Evolutionary conservation across 2,329 filamentous ascomycete genomes (phyloP), one percentile per base, ranked within the genome.

Genomic region (Myriosclerotinia duriaeana): DNA sequence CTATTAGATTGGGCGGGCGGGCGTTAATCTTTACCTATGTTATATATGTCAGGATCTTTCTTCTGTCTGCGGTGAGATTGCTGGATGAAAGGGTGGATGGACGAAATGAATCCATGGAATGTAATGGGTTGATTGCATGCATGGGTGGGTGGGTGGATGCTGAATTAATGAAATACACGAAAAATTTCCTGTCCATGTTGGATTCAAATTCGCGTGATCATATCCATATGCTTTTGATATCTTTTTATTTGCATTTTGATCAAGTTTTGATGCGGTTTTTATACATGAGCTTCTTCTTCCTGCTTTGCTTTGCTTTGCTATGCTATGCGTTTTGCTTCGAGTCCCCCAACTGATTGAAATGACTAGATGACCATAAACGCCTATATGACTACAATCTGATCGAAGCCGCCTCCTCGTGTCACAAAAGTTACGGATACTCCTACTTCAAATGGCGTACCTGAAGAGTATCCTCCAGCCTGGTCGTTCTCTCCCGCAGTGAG

Each of bases 281-380:
- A 61, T 61, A 61, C 44, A 40, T 61, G 58, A 26, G 44, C 30
- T 38, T 34, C n/a, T 22, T 26, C 44, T 12, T 50, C 14, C 58
- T 61, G 20, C 34, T 48, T 36, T 50, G n/a, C n/a, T 50, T 50
- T 36, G 44, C 34, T 48, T 36, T 50, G n/a, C n/a, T 50, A 38
- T 36, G 44, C 56, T 50, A 22, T 22, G 53, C 34, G 2, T 54
- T 44, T 50, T 50, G 44, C n/a, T 50, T 40, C 12, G 22, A 20
- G 38, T 9, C 34, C n/a, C 20, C 58, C 44, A 50, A 36, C 30
- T 50, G 46, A 36, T 50, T 61, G 30, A 61, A 50, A 52, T 46
- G 22, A 42, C 26, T 64, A 59, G 30, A 50, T 60, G 62, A 61
- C 66, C 66, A 48, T 46, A 46, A 68, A 68, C 64, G 64, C 64